Evolutionary conservation across 2,329 filamentous ascomycete genomes (phyloP).

Genomic region (Colletotrichum sp.): DNA sequence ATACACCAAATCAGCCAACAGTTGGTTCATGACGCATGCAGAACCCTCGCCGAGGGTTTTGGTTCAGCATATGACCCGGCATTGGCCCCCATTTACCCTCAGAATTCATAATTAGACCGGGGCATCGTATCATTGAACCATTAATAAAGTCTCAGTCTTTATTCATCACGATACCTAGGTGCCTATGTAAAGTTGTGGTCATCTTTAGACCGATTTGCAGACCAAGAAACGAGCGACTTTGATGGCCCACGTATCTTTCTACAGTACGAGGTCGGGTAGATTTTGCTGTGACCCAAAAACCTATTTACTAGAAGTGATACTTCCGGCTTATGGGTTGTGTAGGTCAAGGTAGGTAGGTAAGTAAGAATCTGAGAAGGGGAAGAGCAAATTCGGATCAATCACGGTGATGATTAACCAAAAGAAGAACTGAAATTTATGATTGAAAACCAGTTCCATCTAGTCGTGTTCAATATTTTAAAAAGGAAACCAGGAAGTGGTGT

Average conservation of each 20-base stretch:
- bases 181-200: no score
- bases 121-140: accelerated
- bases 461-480: background rate
- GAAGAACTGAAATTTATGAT: background rate
- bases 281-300: no score
- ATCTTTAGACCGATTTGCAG: no score
- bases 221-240: no score
- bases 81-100: background rate
- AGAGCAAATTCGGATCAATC: background rate
- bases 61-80: background rate
- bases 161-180: no score
- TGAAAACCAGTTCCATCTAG: background rate
- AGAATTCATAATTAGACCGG: background rate
- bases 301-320: no score
- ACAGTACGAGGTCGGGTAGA: no score
- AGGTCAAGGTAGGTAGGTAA: accelerated
- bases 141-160: background rate
- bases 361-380: accelerated
- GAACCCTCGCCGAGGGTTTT: background rate
- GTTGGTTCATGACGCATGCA: conserved; percentile 2
- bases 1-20: background rate
- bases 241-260: no score
- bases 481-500: background rate
- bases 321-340: background rate
- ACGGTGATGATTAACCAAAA: background rate